Conservation (phyloP, 2,329 filamentous ascomycete species). For the Aureobasidium musti region DNA sequence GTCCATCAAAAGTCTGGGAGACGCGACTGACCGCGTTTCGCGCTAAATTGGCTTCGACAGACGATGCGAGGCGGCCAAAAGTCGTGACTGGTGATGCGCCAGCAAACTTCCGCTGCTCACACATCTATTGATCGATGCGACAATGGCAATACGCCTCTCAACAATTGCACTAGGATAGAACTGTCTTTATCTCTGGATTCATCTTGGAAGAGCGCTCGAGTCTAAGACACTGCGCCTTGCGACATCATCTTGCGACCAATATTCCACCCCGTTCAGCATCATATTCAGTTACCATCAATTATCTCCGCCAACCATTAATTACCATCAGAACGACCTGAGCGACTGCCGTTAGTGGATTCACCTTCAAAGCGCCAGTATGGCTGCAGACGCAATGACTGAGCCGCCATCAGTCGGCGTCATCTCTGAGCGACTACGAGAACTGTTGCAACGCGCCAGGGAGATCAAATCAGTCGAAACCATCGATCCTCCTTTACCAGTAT, state of each 20-base stretch:
- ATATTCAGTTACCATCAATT: neutral
- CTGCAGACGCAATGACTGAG: constrained; percentile 35
- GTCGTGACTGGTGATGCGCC: neutral
- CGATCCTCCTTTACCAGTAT: constrained; percentile 49
- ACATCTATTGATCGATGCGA: neutral
- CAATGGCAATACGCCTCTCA: constrained; percentile 9
- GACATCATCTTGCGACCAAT: neutral
- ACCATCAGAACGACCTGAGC: neutral
- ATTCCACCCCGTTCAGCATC: neutral
- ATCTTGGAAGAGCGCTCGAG: neutral
- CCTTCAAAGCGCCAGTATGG: constrained; percentile 18
- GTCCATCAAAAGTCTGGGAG: constrained; percentile 14
- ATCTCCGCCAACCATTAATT: neutral
- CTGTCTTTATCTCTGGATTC: neutral
- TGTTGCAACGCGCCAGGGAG: constrained; percentile 46
- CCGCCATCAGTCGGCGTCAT: constrained; percentile 37
- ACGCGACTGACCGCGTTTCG: constrained; percentile 13
- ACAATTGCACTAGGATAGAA: neutral
- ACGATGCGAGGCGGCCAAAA: constrained; percentile 1
- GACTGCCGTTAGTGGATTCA: neutral
- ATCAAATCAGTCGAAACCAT: constrained; percentile 47
- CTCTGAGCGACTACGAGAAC: constrained; percentile 42
- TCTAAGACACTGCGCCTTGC: neutral
- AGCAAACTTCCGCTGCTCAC: constrained; percentile 20
- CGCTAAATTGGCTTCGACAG: constrained; percentile 10